These are phyloP conservation scores for Populus ilicifolia DNA, from an alignment of 345 rosid species.

Conservation along the genomic window DNA sequence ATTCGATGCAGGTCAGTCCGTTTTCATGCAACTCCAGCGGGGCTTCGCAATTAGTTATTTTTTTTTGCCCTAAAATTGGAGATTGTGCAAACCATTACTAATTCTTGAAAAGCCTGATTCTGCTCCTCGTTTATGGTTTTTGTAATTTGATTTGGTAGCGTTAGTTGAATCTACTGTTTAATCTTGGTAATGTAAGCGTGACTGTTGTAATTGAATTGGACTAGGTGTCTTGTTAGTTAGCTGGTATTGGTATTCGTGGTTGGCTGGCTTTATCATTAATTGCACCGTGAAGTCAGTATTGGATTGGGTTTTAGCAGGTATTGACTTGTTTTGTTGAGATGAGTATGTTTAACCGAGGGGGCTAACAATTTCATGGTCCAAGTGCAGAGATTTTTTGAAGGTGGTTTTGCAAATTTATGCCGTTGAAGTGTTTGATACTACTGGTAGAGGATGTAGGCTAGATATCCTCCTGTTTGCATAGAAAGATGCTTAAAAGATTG, in stretches of 20 bases:
- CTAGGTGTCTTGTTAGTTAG: not conserved
- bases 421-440: not conserved
- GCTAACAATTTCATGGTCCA: not conserved
- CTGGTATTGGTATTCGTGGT: not conserved
- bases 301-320: not conserved
- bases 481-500: not conserved
- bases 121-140: not conserved
- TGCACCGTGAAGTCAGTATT: not conserved
- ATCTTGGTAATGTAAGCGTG: slow-evolving; percentile 1
- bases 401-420: not conserved
- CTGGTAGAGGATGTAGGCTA: not conserved
- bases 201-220: not conserved
- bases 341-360: not conserved
- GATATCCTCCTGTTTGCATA: not conserved
- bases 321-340: not conserved
- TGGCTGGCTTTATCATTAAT: too few relatives aligned
- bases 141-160: not conserved
- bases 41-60: not conserved
- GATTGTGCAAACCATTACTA: not conserved
- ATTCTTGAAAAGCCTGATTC: slow-evolving; percentile 1
- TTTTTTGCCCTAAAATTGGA: slow-evolving; percentile 24
- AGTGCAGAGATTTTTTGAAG: not conserved
- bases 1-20: slow-evolving; percentile 82
- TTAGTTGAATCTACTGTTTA: slow-evolving; percentile 1
- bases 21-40: not conserved